Evolutionary conservation across 2,329 filamentous ascomycete genomes (phyloP), one percentile per base, ranked within the genome.

Genomic region (Aureobasidium sp.): DNA sequence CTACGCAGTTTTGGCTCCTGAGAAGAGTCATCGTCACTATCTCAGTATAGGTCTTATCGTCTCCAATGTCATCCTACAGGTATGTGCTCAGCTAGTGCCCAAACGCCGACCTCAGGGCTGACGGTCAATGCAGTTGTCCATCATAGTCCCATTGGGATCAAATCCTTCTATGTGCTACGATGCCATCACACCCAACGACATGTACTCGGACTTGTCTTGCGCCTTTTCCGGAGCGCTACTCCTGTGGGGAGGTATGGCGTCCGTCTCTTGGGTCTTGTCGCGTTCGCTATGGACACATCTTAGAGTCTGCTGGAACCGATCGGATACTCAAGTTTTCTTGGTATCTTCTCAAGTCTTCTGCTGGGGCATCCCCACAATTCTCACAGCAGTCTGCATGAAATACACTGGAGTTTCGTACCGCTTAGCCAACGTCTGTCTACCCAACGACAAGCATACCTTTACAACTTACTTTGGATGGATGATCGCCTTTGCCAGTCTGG

Each of bases 1-100:
- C 12, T 96, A 90, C 81, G 79, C 83, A 9, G 79, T 87, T n/a
- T 78, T 97, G 34, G 90, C 91, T 0, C 83, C 89, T 39, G 88
- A 91, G 67, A 90, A 88, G 78, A 94, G 90, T n/a, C 87, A 89
- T 70, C 84, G 91, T 44, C 91, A 96, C 73, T 96, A 96, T 69
- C 79, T 96, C 45, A 94, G 87, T 71, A 86, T 96, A 65, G 90
- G 89, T 69, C 79, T 96, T 51, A 87, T 87, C 0, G 73, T 87
- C 44, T 87, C 83, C 3, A 83, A 91, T 48, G 73, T 87, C 47
- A 78, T 91, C 60, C 88, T 96, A 83, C 87, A 89, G 73, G 88
- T 90, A 76, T 78, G 87, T 39, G 14, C n/a, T 41, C 9, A 12
- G 11, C 5, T 12, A 29, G 25, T 22, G 15, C 17, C 27, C 31